Percentiles rank a stretch among this genome's conserved stretches.
phyloP scores from a whole-genome alignment of 169 alveolate species.

The Amoebophrya sp. region DNA sequence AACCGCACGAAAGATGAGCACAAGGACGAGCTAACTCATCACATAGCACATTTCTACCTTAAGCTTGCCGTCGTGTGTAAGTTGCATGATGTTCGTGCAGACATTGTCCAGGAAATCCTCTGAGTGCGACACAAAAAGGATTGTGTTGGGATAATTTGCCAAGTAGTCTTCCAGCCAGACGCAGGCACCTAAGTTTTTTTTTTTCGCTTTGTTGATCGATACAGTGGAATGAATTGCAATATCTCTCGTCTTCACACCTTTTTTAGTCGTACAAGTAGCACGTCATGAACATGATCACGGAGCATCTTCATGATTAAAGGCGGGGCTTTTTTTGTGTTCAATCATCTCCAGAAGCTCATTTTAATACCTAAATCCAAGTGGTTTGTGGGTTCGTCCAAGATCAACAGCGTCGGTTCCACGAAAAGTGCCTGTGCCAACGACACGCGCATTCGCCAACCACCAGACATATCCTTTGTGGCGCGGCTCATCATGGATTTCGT shows the following conservation, averaged over 20 bases:
- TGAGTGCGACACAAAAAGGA: constrained; percentile 90
- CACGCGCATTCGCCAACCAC: constrained; percentile 73
- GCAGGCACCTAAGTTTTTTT: constrained; percentile 76
- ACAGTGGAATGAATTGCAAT: too few species aligned
- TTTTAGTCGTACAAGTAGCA: too few species aligned
- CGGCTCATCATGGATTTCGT: constrained; percentile 69
- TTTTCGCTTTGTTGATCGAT: too few species aligned
- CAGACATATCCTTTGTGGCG: constrained; percentile 76
- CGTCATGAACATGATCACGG: too few species aligned
- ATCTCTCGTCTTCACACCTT: too few species aligned
- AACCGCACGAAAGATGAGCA: constrained; percentile 58
- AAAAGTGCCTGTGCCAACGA: constrained; percentile 83
- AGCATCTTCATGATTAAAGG: too few species aligned
- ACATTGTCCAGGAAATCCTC: constrained; percentile 89
- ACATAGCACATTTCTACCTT: constrained; percentile 27
- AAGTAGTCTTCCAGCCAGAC: constrained; percentile 92
- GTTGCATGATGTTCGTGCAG: constrained; percentile 88
- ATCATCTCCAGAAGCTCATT: too few species aligned
- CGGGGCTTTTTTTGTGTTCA: too few species aligned
- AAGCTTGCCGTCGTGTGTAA: constrained; percentile 61
- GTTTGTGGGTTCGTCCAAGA: constrained; percentile 86
- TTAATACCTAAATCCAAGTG: constrained; percentile 55
- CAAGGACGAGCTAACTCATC: not conserved
- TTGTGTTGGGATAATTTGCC: constrained; percentile 77
- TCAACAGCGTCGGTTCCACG: constrained; percentile 75